Percentiles rank a stretch among this genome's conserved stretches.
phyloP scores from a whole-genome alignment of 768 basidiomycete genomes.

The Royoungia palumana region DNA sequence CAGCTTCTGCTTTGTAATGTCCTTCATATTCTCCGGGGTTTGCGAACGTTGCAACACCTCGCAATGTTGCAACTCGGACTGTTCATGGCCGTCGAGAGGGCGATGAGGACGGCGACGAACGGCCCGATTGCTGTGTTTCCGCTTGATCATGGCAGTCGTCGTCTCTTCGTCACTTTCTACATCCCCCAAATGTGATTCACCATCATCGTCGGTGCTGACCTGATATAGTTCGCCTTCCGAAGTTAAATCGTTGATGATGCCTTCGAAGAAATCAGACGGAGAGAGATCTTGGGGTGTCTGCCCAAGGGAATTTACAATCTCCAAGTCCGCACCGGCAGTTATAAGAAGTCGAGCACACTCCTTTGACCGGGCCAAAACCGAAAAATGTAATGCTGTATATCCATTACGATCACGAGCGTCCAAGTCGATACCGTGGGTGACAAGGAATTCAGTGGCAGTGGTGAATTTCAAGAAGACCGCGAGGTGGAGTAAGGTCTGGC shows the following conservation, averaged over 20 bases:
- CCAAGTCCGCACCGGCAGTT: conserved; percentile 75
- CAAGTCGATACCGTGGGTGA: conserved; percentile 69
- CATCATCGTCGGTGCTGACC: conserved; percentile 34
- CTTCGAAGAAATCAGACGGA: conserved; percentile 44
- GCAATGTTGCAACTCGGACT: not conserved
- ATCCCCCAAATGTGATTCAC: conserved; percentile 67
- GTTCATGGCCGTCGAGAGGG: conserved; percentile 18
- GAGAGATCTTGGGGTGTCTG: conserved; percentile 65
- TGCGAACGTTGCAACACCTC: conserved; percentile 1
- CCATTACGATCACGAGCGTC: conserved; percentile 89
- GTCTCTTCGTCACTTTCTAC: conserved; percentile 62
- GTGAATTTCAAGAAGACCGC: conserved; percentile 77
- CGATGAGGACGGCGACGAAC: conserved; percentile 30
- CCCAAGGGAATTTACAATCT: conserved; percentile 70
- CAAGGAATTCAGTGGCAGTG: conserved; percentile 65
- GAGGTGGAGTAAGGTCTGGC: conserved; percentile 88
- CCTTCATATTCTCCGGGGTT: conserved; percentile 3
- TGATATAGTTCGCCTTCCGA: conserved; percentile 25
- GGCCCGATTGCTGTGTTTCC: conserved; percentile 32
- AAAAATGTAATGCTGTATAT: conserved; percentile 86
- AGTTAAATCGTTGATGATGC: conserved; percentile 19
- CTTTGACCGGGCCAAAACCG: conserved; percentile 61
- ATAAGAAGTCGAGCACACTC: conserved; percentile 66
- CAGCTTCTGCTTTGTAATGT: conserved; percentile 22
- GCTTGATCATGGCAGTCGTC: conserved; percentile 29